A percentile compares a stretch with the other conserved stretches of the same genome.
These are phyloP conservation scores for Helicostylum pulchrum DNA, from an alignment of 192 early-diverging fungal species.

Conservation along the genomic window DNA sequence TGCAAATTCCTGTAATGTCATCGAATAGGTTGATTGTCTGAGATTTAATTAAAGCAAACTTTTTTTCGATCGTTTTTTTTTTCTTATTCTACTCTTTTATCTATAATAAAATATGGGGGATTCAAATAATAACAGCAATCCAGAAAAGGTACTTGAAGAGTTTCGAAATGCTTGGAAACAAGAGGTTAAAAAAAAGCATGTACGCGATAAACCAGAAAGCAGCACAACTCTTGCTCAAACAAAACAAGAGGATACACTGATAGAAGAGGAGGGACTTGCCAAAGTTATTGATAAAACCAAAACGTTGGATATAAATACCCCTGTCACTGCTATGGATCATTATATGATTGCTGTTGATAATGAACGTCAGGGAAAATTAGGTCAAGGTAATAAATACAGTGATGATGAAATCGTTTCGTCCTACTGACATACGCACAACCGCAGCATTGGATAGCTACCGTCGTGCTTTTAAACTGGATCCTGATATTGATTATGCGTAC, in stretches of 20 bases:
- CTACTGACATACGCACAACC: not conserved
- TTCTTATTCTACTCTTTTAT: no score
- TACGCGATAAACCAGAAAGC: not conserved
- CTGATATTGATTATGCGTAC: constrained; percentile 30
- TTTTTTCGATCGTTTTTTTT: no score
- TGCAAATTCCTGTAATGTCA: no score
- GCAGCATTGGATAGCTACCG: constrained; percentile 35
- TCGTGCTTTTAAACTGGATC: constrained; percentile 36
- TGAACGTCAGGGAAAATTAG: constrained; percentile 38
- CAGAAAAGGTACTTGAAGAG: constrained; percentile 21
- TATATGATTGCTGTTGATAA: constrained; percentile 32
- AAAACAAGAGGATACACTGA: not conserved
- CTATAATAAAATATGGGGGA: no score
- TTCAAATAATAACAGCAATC: no score
- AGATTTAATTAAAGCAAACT: no score
- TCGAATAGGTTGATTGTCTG: no score
- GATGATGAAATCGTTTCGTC: no score
- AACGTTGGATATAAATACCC: not conserved
- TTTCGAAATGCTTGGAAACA: constrained; percentile 27
- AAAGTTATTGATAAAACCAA: not conserved
- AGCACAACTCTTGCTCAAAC: not conserved
- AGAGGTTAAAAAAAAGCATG: constrained; percentile 26
- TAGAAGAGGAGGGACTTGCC: constrained; percentile 1
- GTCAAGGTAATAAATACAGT: constrained; percentile 23
- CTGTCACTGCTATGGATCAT: constrained; percentile 26